These are phyloP conservation scores for Epithele typhae DNA, from an alignment of 768 basidiomycete genomes.

Conservation along the genomic window DNA sequence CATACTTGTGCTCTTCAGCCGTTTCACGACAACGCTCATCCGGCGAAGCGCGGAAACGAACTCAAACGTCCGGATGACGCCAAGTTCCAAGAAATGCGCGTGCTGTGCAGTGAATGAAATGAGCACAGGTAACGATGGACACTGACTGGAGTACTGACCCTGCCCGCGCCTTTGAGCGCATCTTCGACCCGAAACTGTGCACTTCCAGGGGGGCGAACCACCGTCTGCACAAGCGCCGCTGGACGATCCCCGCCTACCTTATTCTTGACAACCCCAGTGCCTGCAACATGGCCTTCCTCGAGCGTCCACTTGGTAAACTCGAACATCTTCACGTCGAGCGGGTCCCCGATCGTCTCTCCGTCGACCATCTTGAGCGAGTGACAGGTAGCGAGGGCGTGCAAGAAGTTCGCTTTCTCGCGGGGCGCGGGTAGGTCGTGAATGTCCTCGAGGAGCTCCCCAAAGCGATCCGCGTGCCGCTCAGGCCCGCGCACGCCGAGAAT, in stretches of 20 bases:
- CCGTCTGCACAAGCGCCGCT: conserved; percentile 89
- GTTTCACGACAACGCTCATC: conserved; percentile 98
- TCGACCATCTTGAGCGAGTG: conserved; percentile 92
- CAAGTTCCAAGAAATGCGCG: conserved; percentile 94
- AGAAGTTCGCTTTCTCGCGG: conserved; percentile 72
- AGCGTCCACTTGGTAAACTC: conserved; percentile 94
- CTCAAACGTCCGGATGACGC: conserved; percentile 94
- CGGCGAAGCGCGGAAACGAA: conserved; percentile 90
- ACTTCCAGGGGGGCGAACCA: conserved; percentile 94
- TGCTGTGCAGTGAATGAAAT: conserved; percentile 47
- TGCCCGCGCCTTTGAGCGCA: conserved; percentile 78
- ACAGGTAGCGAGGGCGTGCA: conserved; percentile 93
- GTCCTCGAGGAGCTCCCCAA: conserved; percentile 87
- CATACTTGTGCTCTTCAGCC: conserved; percentile 91
- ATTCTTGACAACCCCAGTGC: conserved; percentile 67
- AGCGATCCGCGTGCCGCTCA: conserved; percentile 70
- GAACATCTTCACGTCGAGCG: conserved; percentile 97
- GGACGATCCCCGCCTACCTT: conserved; percentile 61
- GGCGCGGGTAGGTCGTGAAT: conserved; percentile 78
- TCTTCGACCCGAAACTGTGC: conserved; percentile 89
- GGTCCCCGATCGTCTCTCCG: conserved; percentile 88
- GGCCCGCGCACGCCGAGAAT: conserved; percentile 89
- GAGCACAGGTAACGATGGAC: conserved; percentile 9
- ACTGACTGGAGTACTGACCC: conserved; percentile 39
- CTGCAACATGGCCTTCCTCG: conserved; percentile 80